These are phyloP conservation scores for Suillus lakei DNA, from an alignment of 768 basidiomycete species.

Conservation along the genomic window DNA sequence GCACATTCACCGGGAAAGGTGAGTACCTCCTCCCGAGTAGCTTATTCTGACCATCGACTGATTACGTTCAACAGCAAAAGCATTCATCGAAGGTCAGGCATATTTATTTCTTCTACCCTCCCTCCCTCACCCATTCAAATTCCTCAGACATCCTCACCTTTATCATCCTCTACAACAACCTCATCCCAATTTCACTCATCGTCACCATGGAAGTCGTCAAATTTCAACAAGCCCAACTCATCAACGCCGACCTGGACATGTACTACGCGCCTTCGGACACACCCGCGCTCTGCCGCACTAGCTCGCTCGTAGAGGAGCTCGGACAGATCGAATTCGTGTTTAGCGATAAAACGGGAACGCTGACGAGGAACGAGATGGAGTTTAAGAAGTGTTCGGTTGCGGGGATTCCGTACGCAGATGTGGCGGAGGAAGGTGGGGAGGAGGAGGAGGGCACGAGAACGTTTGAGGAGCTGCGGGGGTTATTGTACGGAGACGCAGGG, in stretches of 20 bases:
- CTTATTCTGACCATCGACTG: conserved; percentile 11
- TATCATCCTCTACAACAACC: conserved; percentile 98
- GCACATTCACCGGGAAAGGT: conserved; percentile 69
- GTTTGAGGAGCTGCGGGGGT: conserved; percentile 70
- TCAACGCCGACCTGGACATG: conserved; percentile 99
- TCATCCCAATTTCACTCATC: conserved; percentile 98
- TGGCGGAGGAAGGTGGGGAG: conserved; percentile 85
- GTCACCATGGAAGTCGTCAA: conserved; percentile 99
- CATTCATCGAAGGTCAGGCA: conserved; percentile 79
- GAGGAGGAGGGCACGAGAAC: conserved; percentile 72
- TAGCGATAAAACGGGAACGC: conserved; percentile 93
- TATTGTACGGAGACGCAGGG: conserved; percentile 48
- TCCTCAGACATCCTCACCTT: conserved; percentile 91
- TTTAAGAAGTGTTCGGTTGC: conserved; percentile 89
- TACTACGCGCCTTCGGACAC: conserved; percentile 96
- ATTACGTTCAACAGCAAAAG: conserved; percentile 53
- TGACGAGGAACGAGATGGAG: conserved; percentile 99
- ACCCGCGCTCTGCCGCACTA: conserved; percentile 96
- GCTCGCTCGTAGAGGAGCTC: conserved; percentile 96
- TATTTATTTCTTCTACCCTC: not conserved
- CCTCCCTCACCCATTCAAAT: conserved; percentile 16
- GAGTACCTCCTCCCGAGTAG: conserved; percentile 20
- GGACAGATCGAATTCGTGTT: conserved; percentile 98
- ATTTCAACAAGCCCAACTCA: conserved; percentile 95
- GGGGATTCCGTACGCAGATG: conserved; percentile 88